These are phyloP conservation scores for Dactylorhiza incarnata DNA, from an alignment of 106 monocot genomes.

Conservation along the genomic window DNA sequence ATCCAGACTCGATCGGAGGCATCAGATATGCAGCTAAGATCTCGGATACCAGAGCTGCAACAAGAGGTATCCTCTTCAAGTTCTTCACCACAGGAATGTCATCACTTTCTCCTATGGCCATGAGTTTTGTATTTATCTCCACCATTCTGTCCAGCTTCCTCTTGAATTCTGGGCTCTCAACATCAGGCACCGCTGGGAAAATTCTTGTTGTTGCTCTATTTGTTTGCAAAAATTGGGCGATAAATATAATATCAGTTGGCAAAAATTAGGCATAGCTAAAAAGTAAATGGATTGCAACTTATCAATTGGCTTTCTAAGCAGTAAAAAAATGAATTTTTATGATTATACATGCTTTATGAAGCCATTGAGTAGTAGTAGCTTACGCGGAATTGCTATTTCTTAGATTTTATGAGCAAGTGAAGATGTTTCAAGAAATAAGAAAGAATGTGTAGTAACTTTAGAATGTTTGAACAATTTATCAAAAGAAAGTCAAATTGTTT, in stretches of 20 bases:
- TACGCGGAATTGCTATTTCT: no score
- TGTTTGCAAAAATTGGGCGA: constrained; percentile 35
- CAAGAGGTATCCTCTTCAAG: constrained; percentile 79
- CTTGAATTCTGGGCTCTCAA: constrained; percentile 98
- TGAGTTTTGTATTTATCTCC: constrained; percentile 61
- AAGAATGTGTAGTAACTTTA: no score
- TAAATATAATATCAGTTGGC: neutral
- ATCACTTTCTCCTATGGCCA: constrained; percentile 55
- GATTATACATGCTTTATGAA: no score
- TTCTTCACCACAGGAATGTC: constrained; percentile 78
- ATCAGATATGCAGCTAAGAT: constrained; percentile 87
- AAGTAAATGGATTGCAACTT: no score
- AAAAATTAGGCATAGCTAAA: no score
- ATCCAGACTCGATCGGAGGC: constrained; percentile 94
- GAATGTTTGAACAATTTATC: no score
- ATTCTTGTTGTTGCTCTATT: constrained; percentile 89
- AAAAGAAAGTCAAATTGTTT: no score
- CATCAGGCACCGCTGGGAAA: constrained; percentile 90
- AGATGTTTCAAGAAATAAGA: no score
- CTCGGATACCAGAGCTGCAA: constrained; percentile 72
- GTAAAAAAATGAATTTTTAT: no score
- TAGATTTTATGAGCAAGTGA: no score
- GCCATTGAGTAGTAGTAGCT: no score
- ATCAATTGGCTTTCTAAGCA: no score
- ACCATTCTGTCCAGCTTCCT: constrained; percentile 96